Evolutionary conservation across 2,329 filamentous ascomycete genomes (phyloP), one percentile per base, ranked within the genome.

Genomic region (Talaromyces sp.): DNA sequence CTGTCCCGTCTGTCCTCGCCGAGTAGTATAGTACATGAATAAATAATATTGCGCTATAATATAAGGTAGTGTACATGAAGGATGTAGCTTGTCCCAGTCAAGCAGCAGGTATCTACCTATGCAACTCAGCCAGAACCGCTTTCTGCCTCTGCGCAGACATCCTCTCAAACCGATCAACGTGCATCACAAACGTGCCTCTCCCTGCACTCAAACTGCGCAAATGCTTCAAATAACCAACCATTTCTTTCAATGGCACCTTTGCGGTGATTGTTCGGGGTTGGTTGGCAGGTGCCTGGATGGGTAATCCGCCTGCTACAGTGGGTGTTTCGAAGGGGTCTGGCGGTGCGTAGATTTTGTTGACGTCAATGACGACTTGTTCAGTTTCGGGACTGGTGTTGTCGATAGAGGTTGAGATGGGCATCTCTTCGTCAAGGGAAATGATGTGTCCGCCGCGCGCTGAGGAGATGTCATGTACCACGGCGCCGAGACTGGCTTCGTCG

Each of bases 141-240:
- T 82, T 86, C 74, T 87, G 85, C 73, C 89, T 80, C 72, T 85
- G 85, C 47, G 79, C 79, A 47, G 82, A 84, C 82, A 92, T 87
- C 72, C 82, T 84, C 79, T 91, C 89, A 75, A 91, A 92, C 43
- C 84, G 83, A 79, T 91, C 89, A 57, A 91, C 86, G 67, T 80
- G 85, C 89, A 92, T 92, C 4, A 91, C 86, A 75, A 91, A 92
- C 1, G 89, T 91, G 0, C 89, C 89, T 63, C 95, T 84, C 0
- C 95, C 95, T 2, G 90, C 91, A 3, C 94, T 99, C 81, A 97
- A 85, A 78, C 92, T 93, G 61, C 95, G 84, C 68, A 99, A 79
- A 74, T 96, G 91, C 75, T 92, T 92, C 70, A 98, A 83, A 77
- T 98, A 99, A 49, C 94, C 91, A 41, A 98, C 89, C 92, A 98